Base-by-base conservation (phyloP, 352 stramenopile species). In the Phytophthora pinifolia region DNA sequence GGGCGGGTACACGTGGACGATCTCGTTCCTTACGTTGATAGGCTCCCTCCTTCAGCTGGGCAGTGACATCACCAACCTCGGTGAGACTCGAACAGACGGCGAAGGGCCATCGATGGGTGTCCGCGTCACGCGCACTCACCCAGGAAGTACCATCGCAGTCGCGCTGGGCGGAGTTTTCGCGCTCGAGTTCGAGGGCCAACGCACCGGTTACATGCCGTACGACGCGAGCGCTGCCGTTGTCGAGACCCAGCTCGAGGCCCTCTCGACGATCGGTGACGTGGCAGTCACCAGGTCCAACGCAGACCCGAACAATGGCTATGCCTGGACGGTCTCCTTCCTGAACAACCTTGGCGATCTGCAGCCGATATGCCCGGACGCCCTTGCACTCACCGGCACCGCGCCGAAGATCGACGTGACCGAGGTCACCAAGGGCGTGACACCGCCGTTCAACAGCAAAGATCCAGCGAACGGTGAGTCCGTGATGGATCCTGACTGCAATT, bases 321-420 rank as follows among this genome's bases (percentile, higher is more conserved):
- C 75, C 0, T 99, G 96, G 96, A 88, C 77, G 6, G 66, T 99
- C 15, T 95, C 89, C 12, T 99, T 99, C 62, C 45, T 94, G 13
- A 89, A 83, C 27, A 89, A 98, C 39, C 72, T 98, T 10, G 94
- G 92, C 3, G 78, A 97, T 46, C 57, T 98, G 1, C 58, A 65
- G 15, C 49, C 71, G 17, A 59, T 99, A 0, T 59, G 72, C 7
- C 67, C 86, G 0, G 96, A 98, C 59, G 76, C 75, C 20, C 58
- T 82, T 6, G 76, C 90, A 17, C 68, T 99, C 7, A 97, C 74
- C 4, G 96, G 96, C 18, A 98, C 96, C 2, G 76, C 86, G 10
- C 79, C 89, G 15, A 76, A 70, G 25, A 90, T 96, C 15, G 70
- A 72, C 3, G 81, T 98, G 9, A 76, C 70, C 13, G 83, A 97